These are phyloP conservation scores for Fragaria ananassa DNA, from an alignment of 306 rosid genomes.

Conservation along the genomic window DNA sequence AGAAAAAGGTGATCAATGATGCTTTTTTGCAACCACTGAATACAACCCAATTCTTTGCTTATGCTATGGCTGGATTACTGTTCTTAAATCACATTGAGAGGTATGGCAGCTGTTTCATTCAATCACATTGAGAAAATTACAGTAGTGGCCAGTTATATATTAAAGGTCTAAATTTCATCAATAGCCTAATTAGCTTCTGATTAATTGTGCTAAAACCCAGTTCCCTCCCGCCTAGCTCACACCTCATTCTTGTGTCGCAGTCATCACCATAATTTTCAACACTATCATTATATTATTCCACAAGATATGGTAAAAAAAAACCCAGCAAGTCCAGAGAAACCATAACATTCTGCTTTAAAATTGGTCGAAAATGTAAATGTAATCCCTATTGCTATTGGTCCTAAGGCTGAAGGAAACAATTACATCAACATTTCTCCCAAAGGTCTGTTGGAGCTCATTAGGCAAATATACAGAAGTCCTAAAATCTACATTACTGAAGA, in stretches of 20 bases:
- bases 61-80: too few relatives aligned
- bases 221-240: background rate
- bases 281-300: background rate
- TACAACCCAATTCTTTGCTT: background rate
- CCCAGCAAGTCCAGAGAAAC: background rate
- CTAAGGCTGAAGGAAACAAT: conserved; percentile 21
- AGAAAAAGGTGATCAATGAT: background rate
- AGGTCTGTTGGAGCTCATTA: conserved; percentile 23
- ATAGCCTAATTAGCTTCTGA: too few relatives aligned
- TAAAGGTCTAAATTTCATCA: too few relatives aligned
- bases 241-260: background rate
- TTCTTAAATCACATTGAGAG: background rate
- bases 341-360: too few relatives aligned
- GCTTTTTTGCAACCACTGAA: background rate
- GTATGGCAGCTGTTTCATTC: background rate
- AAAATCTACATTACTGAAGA: conserved; percentile 24
- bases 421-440: conserved; percentile 21
- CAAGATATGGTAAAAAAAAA: conserved; percentile 9
- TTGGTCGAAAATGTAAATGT: background rate
- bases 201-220: background rate
- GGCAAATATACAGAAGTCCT: conserved; percentile 14
- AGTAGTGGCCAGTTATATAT: too few relatives aligned
- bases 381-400: conserved; percentile 17
- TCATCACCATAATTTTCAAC: background rate
- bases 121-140: too few relatives aligned